These are phyloP conservation scores for Daldinia caldariorum DNA, from an alignment of 495 filamentous ascomycete species.

Conservation along the genomic window DNA sequence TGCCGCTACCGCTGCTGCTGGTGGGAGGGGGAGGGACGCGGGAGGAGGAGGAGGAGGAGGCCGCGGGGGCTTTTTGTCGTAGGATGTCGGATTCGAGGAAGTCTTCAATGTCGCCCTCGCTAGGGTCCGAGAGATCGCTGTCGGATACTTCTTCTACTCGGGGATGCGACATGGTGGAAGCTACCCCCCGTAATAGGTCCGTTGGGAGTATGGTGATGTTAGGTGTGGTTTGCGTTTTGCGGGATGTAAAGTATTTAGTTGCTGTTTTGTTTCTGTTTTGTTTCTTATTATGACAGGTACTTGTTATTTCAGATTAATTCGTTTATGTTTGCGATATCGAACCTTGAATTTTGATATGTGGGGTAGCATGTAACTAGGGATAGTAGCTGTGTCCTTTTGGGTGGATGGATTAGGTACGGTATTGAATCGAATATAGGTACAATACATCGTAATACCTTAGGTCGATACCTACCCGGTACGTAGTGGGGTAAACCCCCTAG, in stretches of 20 bases:
- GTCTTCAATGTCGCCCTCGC: conserved; percentile 71
- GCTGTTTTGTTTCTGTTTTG: too few relatives aligned
- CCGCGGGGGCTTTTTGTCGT: conserved; percentile 31
- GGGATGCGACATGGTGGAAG: conserved; percentile 77
- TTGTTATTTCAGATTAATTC: neutral
- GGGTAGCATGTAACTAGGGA: conserved; percentile 16
- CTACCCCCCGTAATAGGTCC: too few relatives aligned
- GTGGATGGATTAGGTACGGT: conserved; percentile 1
- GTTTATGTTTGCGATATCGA: neutral
- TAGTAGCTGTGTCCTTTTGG: conserved; percentile 10
- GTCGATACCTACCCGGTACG: too few relatives aligned
- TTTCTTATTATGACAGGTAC: neutral
- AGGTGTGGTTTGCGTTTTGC: neutral
- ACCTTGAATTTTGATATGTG: conserved; percentile 37
- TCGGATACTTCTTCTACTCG: conserved; percentile 90
- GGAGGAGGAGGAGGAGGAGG: conserved; percentile 29
- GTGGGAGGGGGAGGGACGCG: conserved; percentile 39
- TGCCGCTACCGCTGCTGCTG: neutral
- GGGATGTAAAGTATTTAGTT: neutral
- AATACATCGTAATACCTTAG: too few relatives aligned
- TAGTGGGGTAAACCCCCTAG: conserved; percentile 30
- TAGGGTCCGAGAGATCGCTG: conserved; percentile 78
- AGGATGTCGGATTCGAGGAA: conserved; percentile 62
- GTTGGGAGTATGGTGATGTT: conserved; percentile 18
- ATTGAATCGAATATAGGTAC: conserved; percentile 9